Evolutionary conservation across 495 filamentous ascomycete genomes (phyloP).

Genomic region (Pyrenula massariospora): DNA sequence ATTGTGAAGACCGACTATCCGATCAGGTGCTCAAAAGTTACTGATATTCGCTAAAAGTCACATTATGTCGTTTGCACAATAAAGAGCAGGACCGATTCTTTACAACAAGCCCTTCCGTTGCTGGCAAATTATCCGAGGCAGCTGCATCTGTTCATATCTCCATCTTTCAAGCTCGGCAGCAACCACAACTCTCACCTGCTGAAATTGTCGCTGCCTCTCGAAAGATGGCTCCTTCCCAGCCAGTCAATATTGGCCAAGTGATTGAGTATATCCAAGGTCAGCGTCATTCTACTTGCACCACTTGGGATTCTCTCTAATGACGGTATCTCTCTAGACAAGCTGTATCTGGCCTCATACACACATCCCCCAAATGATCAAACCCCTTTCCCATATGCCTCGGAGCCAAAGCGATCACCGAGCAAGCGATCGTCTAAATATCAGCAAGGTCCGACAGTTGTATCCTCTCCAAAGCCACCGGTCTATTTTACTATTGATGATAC

Average conservation of each 20-base stretch:
- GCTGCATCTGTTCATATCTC: too few relatives aligned
- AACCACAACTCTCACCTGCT: too few relatives aligned
- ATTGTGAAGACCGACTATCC: background rate
- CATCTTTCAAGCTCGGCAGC: too few relatives aligned
- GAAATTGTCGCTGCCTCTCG: background rate
- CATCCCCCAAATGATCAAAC: conserved; percentile 67
- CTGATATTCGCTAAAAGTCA: background rate
- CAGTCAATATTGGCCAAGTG: conserved; percentile 52
- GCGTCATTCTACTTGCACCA: background rate
- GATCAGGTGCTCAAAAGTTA: background rate
- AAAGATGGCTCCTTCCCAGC: conserved; percentile 13
- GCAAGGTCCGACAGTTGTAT: conserved; percentile 33
- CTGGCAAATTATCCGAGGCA: too few relatives aligned
- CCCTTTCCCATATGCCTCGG: conserved; percentile 70
- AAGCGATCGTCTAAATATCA: conserved; percentile 65
- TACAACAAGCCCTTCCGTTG: too few relatives aligned
- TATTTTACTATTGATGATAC: conserved; percentile 95
- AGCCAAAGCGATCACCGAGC: conserved; percentile 50
- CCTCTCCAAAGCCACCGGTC: conserved; percentile 51
- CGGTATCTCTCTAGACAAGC: conserved; percentile 50
- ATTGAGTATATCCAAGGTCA: conserved; percentile 72
- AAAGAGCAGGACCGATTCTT: too few relatives aligned
- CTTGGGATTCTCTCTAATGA: background rate
- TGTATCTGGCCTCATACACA: conserved; percentile 90
- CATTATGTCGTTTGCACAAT: background rate